Conservation (phyloP, 495 filamentous ascomycete species). For the Parathielavia hyrcaniae region DNA sequence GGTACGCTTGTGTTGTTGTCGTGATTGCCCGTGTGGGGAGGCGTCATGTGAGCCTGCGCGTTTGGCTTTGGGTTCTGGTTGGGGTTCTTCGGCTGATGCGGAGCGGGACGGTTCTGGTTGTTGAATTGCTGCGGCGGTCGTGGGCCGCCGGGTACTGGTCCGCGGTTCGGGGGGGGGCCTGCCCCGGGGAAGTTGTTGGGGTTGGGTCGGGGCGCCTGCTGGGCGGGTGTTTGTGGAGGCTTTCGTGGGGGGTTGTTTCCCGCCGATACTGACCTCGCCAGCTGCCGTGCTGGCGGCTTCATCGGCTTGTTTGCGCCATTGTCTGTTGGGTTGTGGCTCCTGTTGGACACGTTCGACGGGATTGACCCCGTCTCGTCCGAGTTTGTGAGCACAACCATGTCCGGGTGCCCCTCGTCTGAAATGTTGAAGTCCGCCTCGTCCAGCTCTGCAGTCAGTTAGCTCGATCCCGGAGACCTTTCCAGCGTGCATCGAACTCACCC, state of each 20-base stretch:
- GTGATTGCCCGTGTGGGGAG: conserved; percentile 29
- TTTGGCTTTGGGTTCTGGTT: conserved; percentile 28
- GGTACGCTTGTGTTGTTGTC: neutral
- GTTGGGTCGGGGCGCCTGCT: conserved; percentile 18
- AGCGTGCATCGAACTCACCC: conserved; percentile 41
- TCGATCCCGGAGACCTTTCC: neutral
- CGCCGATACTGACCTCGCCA: conserved; percentile 23
- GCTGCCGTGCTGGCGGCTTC: conserved; percentile 35
- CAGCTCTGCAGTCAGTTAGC: conserved; percentile 44
- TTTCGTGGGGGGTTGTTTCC: conserved; percentile 27
- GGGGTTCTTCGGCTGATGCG: conserved; percentile 26
- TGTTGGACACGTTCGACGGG: conserved; percentile 6
- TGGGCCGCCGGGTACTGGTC: neutral
- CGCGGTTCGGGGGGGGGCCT: conserved; percentile 16
- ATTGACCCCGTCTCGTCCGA: conserved; percentile 10
- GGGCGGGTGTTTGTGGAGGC: conserved; percentile 37
- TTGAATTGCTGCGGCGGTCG: conserved; percentile 27
- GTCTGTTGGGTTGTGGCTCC: conserved; percentile 5
- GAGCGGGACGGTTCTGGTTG: conserved; percentile 26
- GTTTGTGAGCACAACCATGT: conserved; percentile 49
- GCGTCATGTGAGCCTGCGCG: conserved; percentile 32
- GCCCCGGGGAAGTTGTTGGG: conserved; percentile 18
- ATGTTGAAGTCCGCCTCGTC: conserved; percentile 69
- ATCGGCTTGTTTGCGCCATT: conserved; percentile 24
- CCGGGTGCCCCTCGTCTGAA: conserved; percentile 52